These are phyloP conservation scores for Pseudogymnoascus sp. DNA, from an alignment of 2,329 filamentous ascomycete species.

Conservation along the genomic window DNA sequence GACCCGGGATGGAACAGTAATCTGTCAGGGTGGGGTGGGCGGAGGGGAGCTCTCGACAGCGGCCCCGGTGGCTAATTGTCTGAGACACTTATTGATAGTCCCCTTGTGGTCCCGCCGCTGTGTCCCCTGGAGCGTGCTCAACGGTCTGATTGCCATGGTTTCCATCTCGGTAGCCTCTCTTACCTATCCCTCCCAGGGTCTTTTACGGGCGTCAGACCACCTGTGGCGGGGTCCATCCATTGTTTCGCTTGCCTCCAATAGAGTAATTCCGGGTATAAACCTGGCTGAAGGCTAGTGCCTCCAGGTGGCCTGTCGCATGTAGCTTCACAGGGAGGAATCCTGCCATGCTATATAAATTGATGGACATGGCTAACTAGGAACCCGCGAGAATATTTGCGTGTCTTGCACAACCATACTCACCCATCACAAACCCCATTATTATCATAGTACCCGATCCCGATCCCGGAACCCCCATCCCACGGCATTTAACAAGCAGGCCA, in stretches of 20 bases:
- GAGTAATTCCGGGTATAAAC: not conserved
- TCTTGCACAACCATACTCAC: not conserved
- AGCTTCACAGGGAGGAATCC: not conserved
- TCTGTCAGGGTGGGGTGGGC: not conserved
- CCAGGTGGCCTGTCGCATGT: not conserved
- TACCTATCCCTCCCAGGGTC: not conserved
- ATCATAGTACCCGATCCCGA: constrained; percentile 1
- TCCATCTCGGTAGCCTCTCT: not conserved
- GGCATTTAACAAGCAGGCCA: not conserved
- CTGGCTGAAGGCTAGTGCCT: not conserved
- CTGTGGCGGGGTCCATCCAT: not conserved
- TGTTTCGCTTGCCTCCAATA: not conserved
- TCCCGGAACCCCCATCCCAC: not conserved
- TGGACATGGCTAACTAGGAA: not conserved
- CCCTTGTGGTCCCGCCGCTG: not conserved
- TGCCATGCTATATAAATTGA: constrained; percentile 7
- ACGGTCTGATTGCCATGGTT: not conserved
- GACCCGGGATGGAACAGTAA: not conserved
- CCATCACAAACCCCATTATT: not conserved
- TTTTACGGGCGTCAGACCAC: not conserved
- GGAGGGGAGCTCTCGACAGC: not conserved
- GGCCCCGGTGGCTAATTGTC: not conserved
- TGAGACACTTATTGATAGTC: not conserved
- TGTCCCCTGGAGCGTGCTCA: not conserved
- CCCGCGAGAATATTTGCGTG: not conserved